Conservation (phyloP, 495 filamentous ascomycete species). For the Rostrohypoxylon terebratum region DNA sequence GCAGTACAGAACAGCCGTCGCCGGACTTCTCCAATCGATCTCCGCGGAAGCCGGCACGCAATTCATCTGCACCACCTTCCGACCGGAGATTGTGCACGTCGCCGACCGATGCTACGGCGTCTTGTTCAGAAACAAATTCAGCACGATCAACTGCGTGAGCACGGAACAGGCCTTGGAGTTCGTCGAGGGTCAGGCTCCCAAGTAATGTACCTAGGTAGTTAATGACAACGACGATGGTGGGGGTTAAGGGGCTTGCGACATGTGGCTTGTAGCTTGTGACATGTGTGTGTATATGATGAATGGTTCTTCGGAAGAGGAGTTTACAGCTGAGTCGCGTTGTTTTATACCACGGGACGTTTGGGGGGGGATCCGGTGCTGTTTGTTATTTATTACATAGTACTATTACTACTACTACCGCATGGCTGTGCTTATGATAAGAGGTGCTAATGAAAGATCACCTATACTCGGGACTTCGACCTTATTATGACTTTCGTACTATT, state of each 20-base stretch:
- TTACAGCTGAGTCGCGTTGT: slow-evolving; percentile 26
- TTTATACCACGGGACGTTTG: slow-evolving; percentile 29
- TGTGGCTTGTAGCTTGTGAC: not conserved
- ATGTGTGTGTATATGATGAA: slow-evolving; percentile 22
- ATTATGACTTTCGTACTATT: not conserved
- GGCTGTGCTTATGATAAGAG: slow-evolving; percentile 16
- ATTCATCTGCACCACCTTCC: slow-evolving; percentile 93
- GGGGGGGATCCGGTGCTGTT: slow-evolving; percentile 12
- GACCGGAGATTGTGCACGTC: slow-evolving; percentile 94
- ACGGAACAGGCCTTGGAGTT: slow-evolving; percentile 91
- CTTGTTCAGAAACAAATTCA: slow-evolving; percentile 91
- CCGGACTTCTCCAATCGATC: slow-evolving; percentile 83
- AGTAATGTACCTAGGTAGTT: slow-evolving; percentile 49
- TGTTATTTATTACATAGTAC: not conserved
- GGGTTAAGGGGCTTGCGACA: too few relatives aligned
- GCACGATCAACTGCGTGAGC: slow-evolving; percentile 87
- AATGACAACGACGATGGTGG: not conserved
- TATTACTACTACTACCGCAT: slow-evolving; percentile 9
- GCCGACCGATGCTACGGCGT: slow-evolving; percentile 99
- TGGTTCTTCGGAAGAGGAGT: slow-evolving; percentile 26
- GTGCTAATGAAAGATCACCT: slow-evolving; percentile 32
- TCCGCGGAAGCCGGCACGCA: slow-evolving; percentile 70
- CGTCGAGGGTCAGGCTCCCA: slow-evolving; percentile 76
- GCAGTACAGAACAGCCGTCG: slow-evolving; percentile 95
- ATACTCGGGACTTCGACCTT: not conserved